Evolutionary conservation across 495 filamentous ascomycete species (phyloP).

Genomic region (Neurospora tetrasperma): DNA sequence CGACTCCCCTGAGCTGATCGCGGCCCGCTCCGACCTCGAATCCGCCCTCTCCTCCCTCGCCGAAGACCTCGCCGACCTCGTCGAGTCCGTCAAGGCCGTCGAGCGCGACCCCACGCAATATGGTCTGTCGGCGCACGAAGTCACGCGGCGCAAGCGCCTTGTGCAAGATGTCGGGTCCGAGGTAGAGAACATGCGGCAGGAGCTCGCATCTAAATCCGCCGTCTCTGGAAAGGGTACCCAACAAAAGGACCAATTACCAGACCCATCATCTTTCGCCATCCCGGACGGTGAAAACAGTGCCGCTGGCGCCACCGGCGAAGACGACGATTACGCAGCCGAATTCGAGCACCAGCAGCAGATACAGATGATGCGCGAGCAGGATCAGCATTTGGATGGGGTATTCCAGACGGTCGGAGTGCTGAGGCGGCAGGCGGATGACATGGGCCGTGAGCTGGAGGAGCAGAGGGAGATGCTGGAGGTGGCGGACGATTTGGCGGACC

Average conservation of each 20-base stretch:
- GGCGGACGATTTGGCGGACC: constrained; percentile 70
- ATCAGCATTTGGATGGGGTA: constrained; percentile 84
- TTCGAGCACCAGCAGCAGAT: constrained; percentile 88
- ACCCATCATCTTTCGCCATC: constrained; percentile 58
- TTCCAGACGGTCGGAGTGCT: constrained; percentile 87
- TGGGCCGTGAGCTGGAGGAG: constrained; percentile 93
- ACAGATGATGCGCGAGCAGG: constrained; percentile 91
- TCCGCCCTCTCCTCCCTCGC: constrained; percentile 62
- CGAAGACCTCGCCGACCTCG: constrained; percentile 81
- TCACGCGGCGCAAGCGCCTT: constrained; percentile 65
- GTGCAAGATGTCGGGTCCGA: constrained; percentile 86
- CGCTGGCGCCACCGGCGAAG: constrained; percentile 37
- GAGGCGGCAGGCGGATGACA: constrained; percentile 79
- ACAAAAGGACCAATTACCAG: constrained; percentile 38
- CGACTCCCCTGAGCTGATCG: constrained; percentile 69
- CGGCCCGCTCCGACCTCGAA: constrained; percentile 76
- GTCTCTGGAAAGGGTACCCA: constrained; percentile 7
- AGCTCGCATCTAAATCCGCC: constrained; percentile 47
- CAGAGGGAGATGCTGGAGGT: constrained; percentile 73
- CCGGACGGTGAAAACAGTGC: constrained; percentile 25
- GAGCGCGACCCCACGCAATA: constrained; percentile 84
- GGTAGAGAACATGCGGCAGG: constrained; percentile 77
- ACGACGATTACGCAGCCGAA: constrained; percentile 64
- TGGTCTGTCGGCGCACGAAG: constrained; percentile 76
- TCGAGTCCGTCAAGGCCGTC: constrained; percentile 77